A percentile compares a stretch with the other conserved stretches of the same genome.
Conservation (phyloP, 2,329 filamentous ascomycete genomes). For the Fusarium sp. region DNA sequence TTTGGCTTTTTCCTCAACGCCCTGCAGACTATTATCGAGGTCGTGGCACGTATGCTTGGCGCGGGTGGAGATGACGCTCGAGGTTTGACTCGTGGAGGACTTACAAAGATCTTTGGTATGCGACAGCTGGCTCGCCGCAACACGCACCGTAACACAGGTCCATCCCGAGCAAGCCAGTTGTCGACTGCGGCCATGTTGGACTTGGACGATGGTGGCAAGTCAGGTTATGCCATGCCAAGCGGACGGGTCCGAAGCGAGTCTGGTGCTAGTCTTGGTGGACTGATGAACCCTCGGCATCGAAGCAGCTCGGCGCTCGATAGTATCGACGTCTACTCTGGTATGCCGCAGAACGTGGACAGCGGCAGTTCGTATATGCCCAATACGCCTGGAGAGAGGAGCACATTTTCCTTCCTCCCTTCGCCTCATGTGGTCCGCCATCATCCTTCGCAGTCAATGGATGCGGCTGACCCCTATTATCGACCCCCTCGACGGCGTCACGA, state of each 20-base stretch:
- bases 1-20: slow-evolving; percentile 96
- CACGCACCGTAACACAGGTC: slow-evolving; percentile 67
- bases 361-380: slow-evolving; percentile 76
- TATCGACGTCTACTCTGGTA: slow-evolving; percentile 58
- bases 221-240: slow-evolving; percentile 63
- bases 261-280: slow-evolving; percentile 65
- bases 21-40: slow-evolving; percentile 89
- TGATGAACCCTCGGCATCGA: slow-evolving; percentile 60
- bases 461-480: slow-evolving; percentile 86
- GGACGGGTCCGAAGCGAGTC: slow-evolving; percentile 71
- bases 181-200: slow-evolving; percentile 85
- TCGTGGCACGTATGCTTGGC: slow-evolving; percentile 82
- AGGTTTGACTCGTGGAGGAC: slow-evolving; percentile 79
- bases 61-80: slow-evolving; percentile 80
- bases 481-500: slow-evolving; percentile 79
- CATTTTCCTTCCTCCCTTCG: slow-evolving; percentile 76
- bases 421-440: slow-evolving; percentile 61
- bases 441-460: slow-evolving; percentile 61
- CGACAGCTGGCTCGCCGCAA: slow-evolving; percentile 83
- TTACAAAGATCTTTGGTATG: slow-evolving; percentile 92
- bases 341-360: slow-evolving; percentile 63
- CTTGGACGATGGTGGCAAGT: slow-evolving; percentile 72
- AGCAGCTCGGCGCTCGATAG: slow-evolving; percentile 67
- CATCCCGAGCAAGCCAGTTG: slow-evolving; percentile 81
- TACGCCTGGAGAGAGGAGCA: slow-evolving; percentile 77